These are phyloP conservation scores for Boletus semigastroideus DNA, from an alignment of 1,284 basidiomycete genomes.

Conservation along the genomic window DNA sequence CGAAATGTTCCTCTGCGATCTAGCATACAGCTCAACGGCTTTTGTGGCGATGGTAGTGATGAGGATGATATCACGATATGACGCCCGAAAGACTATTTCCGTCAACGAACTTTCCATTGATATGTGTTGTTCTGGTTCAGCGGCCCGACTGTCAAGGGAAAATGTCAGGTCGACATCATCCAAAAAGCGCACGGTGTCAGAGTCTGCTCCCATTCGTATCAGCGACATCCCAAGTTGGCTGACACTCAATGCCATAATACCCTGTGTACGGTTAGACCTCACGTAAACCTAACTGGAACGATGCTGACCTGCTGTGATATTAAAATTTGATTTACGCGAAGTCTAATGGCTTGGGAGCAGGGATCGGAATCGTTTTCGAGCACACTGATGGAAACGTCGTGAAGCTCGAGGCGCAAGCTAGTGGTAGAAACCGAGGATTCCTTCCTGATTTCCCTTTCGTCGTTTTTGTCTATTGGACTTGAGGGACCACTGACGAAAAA, in stretches of 20 bases:
- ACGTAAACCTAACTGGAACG: neutral
- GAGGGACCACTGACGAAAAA: constrained; percentile 78
- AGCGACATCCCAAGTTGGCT: constrained; percentile 93
- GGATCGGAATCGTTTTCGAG: constrained; percentile 83
- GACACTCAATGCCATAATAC: constrained; percentile 81
- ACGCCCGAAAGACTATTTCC: constrained; percentile 89
- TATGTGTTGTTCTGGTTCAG: constrained; percentile 73
- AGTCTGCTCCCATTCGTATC: constrained; percentile 81
- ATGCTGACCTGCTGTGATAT: constrained; percentile 82
- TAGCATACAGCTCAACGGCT: constrained; percentile 62
- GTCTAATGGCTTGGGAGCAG: constrained; percentile 85
- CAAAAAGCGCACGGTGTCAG: constrained; percentile 88
- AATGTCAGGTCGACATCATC: constrained; percentile 92
- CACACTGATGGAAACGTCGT: constrained; percentile 89
- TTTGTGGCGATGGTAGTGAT: constrained; percentile 90
- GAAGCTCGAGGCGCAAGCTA: constrained; percentile 85
- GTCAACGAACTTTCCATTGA: constrained; percentile 84
- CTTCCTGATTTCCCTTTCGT: constrained; percentile 12
- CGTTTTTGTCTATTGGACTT: constrained; percentile 21
- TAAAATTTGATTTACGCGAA: constrained; percentile 84
- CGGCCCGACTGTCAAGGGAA: constrained; percentile 82
- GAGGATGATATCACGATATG: constrained; percentile 89
- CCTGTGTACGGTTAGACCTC: constrained; percentile 43
- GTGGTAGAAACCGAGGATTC: constrained; percentile 33
- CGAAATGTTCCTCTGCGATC: constrained; percentile 32